Base-by-base conservation (phyloP, 225 moss, liverwort and hornwort genomes). In the Bryoerythrophyllum caledonicum region DNA sequence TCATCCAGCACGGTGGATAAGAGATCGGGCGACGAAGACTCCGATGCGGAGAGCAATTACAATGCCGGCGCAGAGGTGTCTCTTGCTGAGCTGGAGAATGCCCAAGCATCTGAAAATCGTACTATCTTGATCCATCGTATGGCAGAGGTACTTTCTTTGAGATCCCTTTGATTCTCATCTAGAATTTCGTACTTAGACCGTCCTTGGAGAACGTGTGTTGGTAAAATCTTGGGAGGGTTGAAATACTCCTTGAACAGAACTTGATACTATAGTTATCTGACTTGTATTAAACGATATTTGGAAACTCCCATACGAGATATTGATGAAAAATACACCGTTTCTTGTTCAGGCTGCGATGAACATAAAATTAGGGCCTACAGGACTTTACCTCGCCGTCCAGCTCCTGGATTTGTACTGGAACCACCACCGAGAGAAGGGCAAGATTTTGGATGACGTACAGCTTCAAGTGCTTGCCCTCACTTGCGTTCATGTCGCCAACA, bases 361-460 rank as follows among this genome's bases (percentile, higher is more conserved):
- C 53, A 76, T 86, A 75, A 84, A 92, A 82, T 71, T 92, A 74
- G 86, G 82, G 82, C 90, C 92, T 64, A 83, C 84, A 41, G 88
- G 88, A 52, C 75, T 92, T 15, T 92, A 92, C 67, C 77, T 92
- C 72, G 90, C 92, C 32, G 92, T 92, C 23, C 87, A 88, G 61
- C 78, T 90, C 40, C 68, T 92, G 68, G 92, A 92, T 76, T 77
- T 92, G 34, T 92, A 92, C 74, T 92, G 92, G 92, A 85, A 88
- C 81, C 81, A 88, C 72, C 86, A 88, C 80, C 90, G 90, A 37
- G 86, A 75, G 64, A 83, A 82, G 76, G 90, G 92, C 68, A 88
- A 90, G 66, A 76, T 82, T 73, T 83, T 92, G 84, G 92, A 92
- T 82, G 87, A 86, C 53, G 92, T 92, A 71, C 92, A 92, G 86